These are phyloP conservation scores for Yarrowia sp. DNA, from an alignment of 805 yeast species.

Conservation along the genomic window DNA sequence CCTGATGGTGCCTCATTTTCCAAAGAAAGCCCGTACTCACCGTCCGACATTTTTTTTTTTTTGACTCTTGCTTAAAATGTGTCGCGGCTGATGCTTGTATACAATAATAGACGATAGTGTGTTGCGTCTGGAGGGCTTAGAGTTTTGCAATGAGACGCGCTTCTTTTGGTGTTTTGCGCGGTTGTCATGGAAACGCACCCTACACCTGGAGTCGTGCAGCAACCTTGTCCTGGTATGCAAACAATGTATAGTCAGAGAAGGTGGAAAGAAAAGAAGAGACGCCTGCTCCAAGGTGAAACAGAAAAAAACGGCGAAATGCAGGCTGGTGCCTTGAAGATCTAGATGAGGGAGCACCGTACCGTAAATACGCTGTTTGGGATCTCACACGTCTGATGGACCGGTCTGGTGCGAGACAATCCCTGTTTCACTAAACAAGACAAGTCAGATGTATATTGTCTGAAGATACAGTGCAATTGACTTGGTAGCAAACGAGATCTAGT, in stretches of 20 bases:
- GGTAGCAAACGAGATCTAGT: too few species aligned
- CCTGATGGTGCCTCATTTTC: background rate
- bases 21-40: constrained; percentile 6
- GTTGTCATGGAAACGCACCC: constrained; percentile 1
- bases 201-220: too few species aligned
- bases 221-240: background rate
- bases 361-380: too few species aligned
- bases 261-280: too few species aligned
- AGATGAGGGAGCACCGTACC: too few species aligned
- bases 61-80: background rate
- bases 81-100: background rate
- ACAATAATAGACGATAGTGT: constrained; percentile 8
- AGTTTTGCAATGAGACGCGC: background rate
- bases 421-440: too few species aligned
- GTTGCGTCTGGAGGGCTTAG: constrained; percentile 11
- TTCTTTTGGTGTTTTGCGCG: background rate
- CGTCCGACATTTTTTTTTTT: background rate
- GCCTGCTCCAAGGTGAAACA: too few species aligned
- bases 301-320: background rate
- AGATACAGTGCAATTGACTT: too few species aligned
- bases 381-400: too few species aligned
- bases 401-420: too few species aligned
- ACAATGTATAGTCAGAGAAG: too few species aligned
- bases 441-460: too few species aligned
- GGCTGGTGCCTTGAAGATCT: background rate